phyloP scores from a whole-genome alignment of 2,329 filamentous ascomycete species.

The Fusarium sp. region DNA sequence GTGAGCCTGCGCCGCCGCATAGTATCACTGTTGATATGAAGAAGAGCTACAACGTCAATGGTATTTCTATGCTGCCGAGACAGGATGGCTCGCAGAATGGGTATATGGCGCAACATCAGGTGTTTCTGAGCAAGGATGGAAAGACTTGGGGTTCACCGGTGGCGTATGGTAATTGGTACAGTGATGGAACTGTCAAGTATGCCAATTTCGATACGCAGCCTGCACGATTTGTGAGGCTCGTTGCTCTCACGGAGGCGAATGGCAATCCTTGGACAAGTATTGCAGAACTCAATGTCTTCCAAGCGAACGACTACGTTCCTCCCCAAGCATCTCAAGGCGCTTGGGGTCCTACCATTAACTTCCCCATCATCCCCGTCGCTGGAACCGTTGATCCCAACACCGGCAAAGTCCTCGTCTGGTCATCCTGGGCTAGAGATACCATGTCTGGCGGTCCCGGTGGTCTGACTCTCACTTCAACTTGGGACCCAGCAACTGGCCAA shows the following conservation, averaged over 20 bases:
- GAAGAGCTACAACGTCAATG: conserved; percentile 20
- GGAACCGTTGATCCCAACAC: conserved; percentile 19
- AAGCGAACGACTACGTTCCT: background rate
- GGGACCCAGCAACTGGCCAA: conserved; percentile 20
- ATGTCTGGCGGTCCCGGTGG: conserved; percentile 16
- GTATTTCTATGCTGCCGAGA: conserved; percentile 24
- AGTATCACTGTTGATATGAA: conserved; percentile 25
- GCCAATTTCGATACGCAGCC: conserved; percentile 29
- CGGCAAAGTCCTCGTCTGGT: conserved; percentile 22
- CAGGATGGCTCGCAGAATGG: conserved; percentile 16
- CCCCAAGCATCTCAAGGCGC: background rate
- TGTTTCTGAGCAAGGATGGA: conserved; percentile 14
- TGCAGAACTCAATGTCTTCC: conserved; percentile 24
- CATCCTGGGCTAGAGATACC: conserved; percentile 15
- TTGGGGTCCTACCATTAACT: conserved; percentile 28
- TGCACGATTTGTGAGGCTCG: background rate
- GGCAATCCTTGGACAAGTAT: conserved; percentile 19
- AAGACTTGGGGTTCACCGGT: conserved; percentile 17
- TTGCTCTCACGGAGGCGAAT: conserved; percentile 11
- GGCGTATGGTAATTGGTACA: conserved; percentile 27
- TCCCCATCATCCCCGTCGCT: conserved; percentile 27
- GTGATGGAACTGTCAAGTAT: conserved; percentile 16
- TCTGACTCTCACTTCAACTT: conserved; percentile 8
- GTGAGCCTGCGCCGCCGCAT: conserved; percentile 18
- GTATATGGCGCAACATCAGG: conserved; percentile 10